Conservation (phyloP, 2,329 filamentous ascomycete genomes). For the Sporothrix euskadiensis region DNA sequence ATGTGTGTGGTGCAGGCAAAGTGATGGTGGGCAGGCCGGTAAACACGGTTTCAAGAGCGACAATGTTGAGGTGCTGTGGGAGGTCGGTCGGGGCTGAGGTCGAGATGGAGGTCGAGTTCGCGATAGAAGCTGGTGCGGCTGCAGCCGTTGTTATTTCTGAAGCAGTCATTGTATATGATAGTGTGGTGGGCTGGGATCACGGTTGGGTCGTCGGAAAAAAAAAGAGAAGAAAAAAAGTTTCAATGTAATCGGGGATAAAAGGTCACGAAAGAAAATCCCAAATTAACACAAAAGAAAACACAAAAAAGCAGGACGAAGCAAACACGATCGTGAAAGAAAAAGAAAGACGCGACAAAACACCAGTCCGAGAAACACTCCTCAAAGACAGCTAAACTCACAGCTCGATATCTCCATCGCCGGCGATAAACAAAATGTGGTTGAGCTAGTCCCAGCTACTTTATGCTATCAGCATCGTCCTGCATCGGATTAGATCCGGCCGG, state of each 20-base stretch:
- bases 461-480: not conserved
- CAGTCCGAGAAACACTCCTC: not conserved
- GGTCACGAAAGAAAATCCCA: not conserved
- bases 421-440: not conserved
- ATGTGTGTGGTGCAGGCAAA: slow-evolving; percentile 36
- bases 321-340: not conserved
- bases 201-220: not conserved
- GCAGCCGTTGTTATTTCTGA: not conserved
- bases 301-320: not conserved
- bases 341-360: not conserved
- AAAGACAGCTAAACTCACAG: not conserved
- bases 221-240: not conserved
- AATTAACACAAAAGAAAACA: not conserved
- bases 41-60: slow-evolving; percentile 40
- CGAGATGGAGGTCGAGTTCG: not conserved
- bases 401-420: not conserved
- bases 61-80: slow-evolving; percentile 34
- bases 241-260: not conserved
- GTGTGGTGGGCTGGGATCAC: not conserved
- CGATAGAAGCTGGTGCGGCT: not conserved
- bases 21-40: slow-evolving; percentile 36
- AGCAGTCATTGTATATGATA: not conserved
- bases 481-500: not conserved
- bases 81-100: not conserved
- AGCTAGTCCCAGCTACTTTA: not conserved